Conservation (phyloP, 2,329 filamentous ascomycete genomes). For the Fusarium austroafricanum region DNA sequence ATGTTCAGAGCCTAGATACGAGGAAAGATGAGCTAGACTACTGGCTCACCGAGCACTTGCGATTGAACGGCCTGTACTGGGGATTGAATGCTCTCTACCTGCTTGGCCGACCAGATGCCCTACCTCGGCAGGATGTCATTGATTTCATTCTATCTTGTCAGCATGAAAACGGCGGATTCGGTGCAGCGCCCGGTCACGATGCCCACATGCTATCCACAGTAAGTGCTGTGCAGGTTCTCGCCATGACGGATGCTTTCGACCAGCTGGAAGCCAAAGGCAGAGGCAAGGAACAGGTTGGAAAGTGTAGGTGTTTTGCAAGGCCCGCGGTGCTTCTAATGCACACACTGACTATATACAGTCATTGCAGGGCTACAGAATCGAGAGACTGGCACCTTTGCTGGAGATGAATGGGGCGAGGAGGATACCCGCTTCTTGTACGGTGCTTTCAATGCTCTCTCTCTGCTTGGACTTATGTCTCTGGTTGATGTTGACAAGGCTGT, state of each 20-base stretch:
- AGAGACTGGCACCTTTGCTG: conserved; percentile 86
- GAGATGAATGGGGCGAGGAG: conserved; percentile 96
- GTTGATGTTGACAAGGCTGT: conserved; percentile 86
- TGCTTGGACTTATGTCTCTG: conserved; percentile 78
- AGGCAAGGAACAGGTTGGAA: conserved; percentile 75
- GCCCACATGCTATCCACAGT: conserved; percentile 96
- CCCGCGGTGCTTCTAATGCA: conserved; percentile 22
- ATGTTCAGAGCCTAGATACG: conserved; percentile 92
- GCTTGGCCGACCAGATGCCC: conserved; percentile 81
- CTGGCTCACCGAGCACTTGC: conserved; percentile 96
- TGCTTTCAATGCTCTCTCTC: conserved; percentile 87
- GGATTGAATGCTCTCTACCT: conserved; percentile 90
- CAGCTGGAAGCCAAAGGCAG: conserved; percentile 79
- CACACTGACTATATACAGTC: conserved; percentile 59
- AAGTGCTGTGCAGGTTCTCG: conserved; percentile 93
- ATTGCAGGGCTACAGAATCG: conserved; percentile 85
- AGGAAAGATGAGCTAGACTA: conserved; percentile 96
- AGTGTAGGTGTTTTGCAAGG: conserved; percentile 70
- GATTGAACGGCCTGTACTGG: conserved; percentile 97
- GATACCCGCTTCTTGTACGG: conserved; percentile 96
- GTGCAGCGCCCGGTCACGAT: conserved; percentile 93
- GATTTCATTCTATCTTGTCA: conserved; percentile 97
- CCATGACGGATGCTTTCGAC: conserved; percentile 84
- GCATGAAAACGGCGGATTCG: conserved; percentile 89
- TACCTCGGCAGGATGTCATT: conserved; percentile 84